A percentile compares a stretch with the other conserved stretches of the same genome.
phyloP scores from a whole-genome alignment of 1,139 yeast species.

The Scheffersomyces titani region DNA sequence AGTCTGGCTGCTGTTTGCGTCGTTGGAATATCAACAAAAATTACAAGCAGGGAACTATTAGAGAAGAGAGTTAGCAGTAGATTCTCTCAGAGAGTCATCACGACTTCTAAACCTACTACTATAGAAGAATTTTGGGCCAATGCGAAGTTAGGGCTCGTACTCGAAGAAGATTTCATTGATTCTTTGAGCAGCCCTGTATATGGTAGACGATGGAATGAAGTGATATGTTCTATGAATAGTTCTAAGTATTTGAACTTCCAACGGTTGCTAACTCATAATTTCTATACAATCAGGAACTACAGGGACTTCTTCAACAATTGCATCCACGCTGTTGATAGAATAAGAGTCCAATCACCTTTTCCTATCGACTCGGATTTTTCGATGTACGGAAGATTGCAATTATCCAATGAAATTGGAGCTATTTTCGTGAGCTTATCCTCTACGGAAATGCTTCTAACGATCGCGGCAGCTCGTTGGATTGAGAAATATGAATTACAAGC shows the following conservation, averaged over 20 bases:
- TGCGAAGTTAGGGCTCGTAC: constrained; percentile 28
- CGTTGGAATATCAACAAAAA: constrained; percentile 74
- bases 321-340: constrained; percentile 45
- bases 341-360: constrained; percentile 28
- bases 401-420: constrained; percentile 26
- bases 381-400: constrained; percentile 18
- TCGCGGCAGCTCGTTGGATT: constrained; percentile 73
- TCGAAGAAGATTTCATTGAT: constrained; percentile 18
- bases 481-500: constrained; percentile 57
- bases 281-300: constrained; percentile 60
- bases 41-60: constrained; percentile 74
- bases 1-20: constrained; percentile 78
- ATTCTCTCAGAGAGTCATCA: constrained; percentile 76
- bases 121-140: constrained; percentile 46
- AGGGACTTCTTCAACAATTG: constrained; percentile 55
- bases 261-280: constrained; percentile 42
- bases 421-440: constrained; percentile 56
- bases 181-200: constrained; percentile 20
- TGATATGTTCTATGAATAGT: not conserved
- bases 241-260: constrained; percentile 15
- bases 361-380: constrained; percentile 33
- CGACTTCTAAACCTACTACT: constrained; percentile 52
- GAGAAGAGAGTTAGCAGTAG: constrained; percentile 92
- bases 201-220: constrained; percentile 52
- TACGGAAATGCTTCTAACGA: constrained; percentile 65